Conservation (phyloP, 139 green algal genomes). For the Asterochloris erici region DNA sequence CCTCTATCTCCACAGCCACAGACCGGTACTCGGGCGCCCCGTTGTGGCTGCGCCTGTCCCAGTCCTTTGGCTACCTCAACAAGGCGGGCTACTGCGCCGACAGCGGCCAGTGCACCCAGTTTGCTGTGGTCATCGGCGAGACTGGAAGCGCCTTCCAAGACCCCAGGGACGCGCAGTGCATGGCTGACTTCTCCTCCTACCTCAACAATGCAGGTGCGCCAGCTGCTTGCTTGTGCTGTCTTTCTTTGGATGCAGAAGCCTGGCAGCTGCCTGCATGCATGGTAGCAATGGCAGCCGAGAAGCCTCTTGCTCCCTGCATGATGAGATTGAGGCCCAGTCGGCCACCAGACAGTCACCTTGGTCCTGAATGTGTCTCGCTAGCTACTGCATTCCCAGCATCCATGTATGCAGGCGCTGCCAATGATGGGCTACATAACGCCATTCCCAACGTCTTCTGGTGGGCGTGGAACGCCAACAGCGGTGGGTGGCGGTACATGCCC, state of each 20-base stretch:
- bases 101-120: constrained; percentile 21
- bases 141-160: constrained; percentile 32
- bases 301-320: too few relatives aligned
- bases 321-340: too few relatives aligned
- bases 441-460: constrained; percentile 31
- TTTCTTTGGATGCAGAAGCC: too few relatives aligned
- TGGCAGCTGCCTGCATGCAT: too few relatives aligned
- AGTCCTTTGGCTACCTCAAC: constrained; percentile 36
- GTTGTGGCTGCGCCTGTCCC: constrained; percentile 8
- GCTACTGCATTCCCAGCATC: too few relatives aligned
- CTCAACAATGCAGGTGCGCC: constrained; percentile 20
- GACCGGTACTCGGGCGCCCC: not conserved
- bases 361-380: too few relatives aligned
- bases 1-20: constrained; percentile 21
- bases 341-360: too few relatives aligned
- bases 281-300: too few relatives aligned
- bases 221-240: too few relatives aligned
- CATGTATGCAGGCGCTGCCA: not conserved
- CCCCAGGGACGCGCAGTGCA: not conserved
- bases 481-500: not conserved
- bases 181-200: constrained; percentile 30
- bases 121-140: constrained; percentile 44
- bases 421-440: constrained; percentile 25
- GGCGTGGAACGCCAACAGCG: constrained; percentile 32
- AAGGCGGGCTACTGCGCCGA: constrained; percentile 22